Percentiles rank a stretch among this genome's conserved stretches.
Conservation (phyloP, 2,329 filamentous ascomycete genomes). For the Colletotrichum orchidophilum region DNA sequence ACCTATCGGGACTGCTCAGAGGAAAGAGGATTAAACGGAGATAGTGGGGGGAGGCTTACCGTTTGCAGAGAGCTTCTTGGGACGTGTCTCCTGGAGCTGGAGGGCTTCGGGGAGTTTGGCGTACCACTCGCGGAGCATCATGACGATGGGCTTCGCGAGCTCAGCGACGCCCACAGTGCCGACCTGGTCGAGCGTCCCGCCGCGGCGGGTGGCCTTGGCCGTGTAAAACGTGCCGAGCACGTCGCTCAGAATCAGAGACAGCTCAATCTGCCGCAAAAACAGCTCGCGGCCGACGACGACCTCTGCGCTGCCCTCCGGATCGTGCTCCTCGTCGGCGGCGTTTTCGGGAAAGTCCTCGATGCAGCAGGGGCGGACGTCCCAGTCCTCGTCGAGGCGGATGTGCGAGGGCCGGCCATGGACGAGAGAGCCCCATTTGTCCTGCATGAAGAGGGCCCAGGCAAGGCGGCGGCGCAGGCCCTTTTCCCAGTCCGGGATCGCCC, state of each 20-base stretch:
- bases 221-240: slow-evolving; percentile 60
- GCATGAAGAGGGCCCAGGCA: slow-evolving; percentile 72
- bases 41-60: slow-evolving; percentile 20
- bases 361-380: slow-evolving; percentile 56
- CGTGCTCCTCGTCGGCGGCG: slow-evolving; percentile 45
- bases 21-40: slow-evolving; percentile 17
- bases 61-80: slow-evolving; percentile 51
- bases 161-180: slow-evolving; percentile 46
- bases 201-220: slow-evolving; percentile 41
- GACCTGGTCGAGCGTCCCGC: slow-evolving; percentile 43
- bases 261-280: slow-evolving; percentile 60
- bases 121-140: slow-evolving; percentile 54
- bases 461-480: slow-evolving; percentile 68
- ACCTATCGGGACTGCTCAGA: background rate
- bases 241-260: slow-evolving; percentile 61
- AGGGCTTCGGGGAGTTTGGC: slow-evolving; percentile 54
- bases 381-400: slow-evolving; percentile 60
- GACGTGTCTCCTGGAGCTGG: slow-evolving; percentile 52
- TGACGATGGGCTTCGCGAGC: slow-evolving; percentile 44
- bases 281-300: slow-evolving; percentile 56
- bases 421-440: slow-evolving; percentile 70
- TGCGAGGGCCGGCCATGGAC: slow-evolving; percentile 67
- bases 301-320: slow-evolving; percentile 50
- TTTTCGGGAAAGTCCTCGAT: slow-evolving; percentile 51
- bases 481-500: slow-evolving; percentile 72